phyloP scores from a whole-genome alignment of 208 protist genomes.

The Porcisia hertigi region DNA sequence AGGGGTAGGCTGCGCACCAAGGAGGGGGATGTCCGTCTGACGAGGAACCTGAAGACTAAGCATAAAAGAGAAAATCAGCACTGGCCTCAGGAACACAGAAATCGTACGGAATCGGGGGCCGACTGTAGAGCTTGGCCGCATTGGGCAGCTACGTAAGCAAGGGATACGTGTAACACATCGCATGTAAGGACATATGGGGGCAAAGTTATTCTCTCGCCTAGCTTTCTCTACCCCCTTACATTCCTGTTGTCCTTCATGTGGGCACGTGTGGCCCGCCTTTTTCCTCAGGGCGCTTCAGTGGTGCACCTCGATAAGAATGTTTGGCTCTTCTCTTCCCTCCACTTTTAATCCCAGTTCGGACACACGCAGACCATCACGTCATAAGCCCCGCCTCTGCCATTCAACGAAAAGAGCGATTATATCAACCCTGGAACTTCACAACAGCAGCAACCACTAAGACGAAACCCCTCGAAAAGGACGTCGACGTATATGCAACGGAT shows the following conservation, averaged over 20 bases:
- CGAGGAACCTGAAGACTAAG: not conserved
- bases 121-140: not conserved
- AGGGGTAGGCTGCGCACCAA: not conserved
- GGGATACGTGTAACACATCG: not conserved
- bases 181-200: not conserved
- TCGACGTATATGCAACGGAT: not conserved
- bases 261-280: too few species aligned
- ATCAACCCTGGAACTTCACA: not conserved
- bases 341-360: too few species aligned
- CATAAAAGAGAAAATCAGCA: not conserved
- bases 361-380: not conserved
- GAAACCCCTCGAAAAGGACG: not conserved
- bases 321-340: not conserved
- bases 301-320: not conserved
- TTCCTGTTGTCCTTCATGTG: not conserved
- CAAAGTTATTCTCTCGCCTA: not conserved
- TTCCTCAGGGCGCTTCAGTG: not conserved
- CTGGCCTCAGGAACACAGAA: not conserved
- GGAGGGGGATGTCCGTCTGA: not conserved
- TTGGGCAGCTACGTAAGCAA: not conserved
- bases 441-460: not conserved
- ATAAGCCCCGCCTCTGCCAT: not conserved
- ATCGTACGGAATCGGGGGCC: not conserved
- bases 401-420: not conserved
- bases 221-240: too few species aligned